Base-by-base conservation (phyloP, 2,329 filamentous ascomycete genomes). In the Paracoccidioides brasiliensis region DNA sequence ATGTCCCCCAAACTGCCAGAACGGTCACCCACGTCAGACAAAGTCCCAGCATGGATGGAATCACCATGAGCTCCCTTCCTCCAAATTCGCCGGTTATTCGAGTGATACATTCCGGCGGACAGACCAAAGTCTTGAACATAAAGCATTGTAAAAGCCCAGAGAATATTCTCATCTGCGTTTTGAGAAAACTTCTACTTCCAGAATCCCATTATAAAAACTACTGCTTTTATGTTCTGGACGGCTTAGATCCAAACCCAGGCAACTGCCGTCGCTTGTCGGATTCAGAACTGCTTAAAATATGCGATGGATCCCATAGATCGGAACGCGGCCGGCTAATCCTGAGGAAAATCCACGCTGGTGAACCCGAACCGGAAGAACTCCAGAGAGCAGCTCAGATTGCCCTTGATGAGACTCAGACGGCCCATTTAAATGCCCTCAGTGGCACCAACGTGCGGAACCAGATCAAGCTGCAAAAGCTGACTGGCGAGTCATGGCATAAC, bases 151-250 rank as follows among this genome's bases (percentile, higher is more conserved):
- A 84, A 66, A 93, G 86, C 4, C 87, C 89, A 58, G 93, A 96
- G 65, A 90, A 97, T 62, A 88, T 97, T 53, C 91, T 96, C 76
- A 80, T 90, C 48, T 86, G 88, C 58, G 95, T 93, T 0, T 74
- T 97, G 46, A 83, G 86, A 62, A 97, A 97, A 69, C 88, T 95
- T 60, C 83, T 84, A 43, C 79, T 95, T 35, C 87, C 90, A 28
- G 90, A 95, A 66, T 88, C 91, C 59, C 90, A 96, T 65, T 87
- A 93, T 68, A 83, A 90, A 64, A 95, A 94, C 66, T 97, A 95
- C 73, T 96, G 90, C 74, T 97, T 98, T 74, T 97, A 93, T 77
- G 85, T 95, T 0, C 77, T 97, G 57, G 85, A 88, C 61, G 91
- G 90, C 52, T 76, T 89, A 42, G 89, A 96, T 50, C 84, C 90